phyloP scores from a whole-genome alignment of 441 rosid genomes.

The Raphanus hybrid region DNA sequence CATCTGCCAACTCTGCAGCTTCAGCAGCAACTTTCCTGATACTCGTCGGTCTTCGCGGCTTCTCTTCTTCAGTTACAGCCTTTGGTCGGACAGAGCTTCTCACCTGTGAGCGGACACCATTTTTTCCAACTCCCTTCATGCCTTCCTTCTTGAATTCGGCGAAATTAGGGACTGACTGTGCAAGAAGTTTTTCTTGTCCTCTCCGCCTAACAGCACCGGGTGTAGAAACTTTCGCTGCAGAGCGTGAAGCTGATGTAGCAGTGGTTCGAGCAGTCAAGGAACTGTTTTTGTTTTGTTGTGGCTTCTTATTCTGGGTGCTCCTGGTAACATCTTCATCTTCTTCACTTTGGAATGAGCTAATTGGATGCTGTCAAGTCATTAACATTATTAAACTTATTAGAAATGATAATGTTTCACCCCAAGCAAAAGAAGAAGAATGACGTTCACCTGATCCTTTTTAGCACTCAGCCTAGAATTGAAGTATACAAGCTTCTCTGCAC shows the following conservation, averaged over 20 bases:
- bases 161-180: slow-evolving; percentile 89
- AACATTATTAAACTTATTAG: slow-evolving; percentile 45
- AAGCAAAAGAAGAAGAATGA: slow-evolving; percentile 35
- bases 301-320: slow-evolving; percentile 69
- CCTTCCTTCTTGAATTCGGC: slow-evolving; percentile 91
- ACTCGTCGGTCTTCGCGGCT: slow-evolving; percentile 55
- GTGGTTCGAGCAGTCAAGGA: slow-evolving; percentile 66
- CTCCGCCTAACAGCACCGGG: slow-evolving; percentile 67
- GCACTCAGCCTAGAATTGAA: slow-evolving; percentile 57
- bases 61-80: slow-evolving; percentile 75
- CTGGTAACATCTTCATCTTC: slow-evolving; percentile 77
- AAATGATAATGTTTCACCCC: slow-evolving; percentile 40
- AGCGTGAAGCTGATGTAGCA: slow-evolving; percentile 63
- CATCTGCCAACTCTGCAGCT: slow-evolving; percentile 66
- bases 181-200: slow-evolving; percentile 77
- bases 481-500: slow-evolving; percentile 76
- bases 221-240: slow-evolving; percentile 63
- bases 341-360: slow-evolving; percentile 68
- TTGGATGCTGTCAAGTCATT: slow-evolving; percentile 69
- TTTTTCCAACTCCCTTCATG: slow-evolving; percentile 71
- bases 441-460: slow-evolving; percentile 85
- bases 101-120: slow-evolving; percentile 58
- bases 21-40: slow-evolving; percentile 65
- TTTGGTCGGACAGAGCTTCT: slow-evolving; percentile 72
- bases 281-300: slow-evolving; percentile 56